Evolutionary conservation across 768 basidiomycete genomes (phyloP), one percentile per base, ranked within the genome.

Genomic region (Rhizopogon vulgaris): DNA sequence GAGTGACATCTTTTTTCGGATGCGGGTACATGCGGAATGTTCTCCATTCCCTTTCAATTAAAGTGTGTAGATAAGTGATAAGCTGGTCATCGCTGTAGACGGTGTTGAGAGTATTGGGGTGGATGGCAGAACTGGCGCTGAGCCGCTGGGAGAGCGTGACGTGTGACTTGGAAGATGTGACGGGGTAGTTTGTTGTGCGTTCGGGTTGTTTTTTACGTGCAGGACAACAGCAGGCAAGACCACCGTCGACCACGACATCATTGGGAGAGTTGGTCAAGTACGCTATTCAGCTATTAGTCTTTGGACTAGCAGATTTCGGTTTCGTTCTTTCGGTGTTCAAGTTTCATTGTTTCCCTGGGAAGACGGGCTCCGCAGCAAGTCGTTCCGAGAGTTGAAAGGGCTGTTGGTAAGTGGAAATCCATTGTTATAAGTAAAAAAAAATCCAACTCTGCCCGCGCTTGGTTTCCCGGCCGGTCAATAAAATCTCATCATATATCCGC

Each of bases 141-240:
- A 22, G 22, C 1, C 22, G 22, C 22, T 22, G 12, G 40, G 18
- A 17, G 24, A 22, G 52, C 57, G 65, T 66, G 66, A 66, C 66
- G n/a, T 52, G 64, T 67, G 63, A 67, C 65, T 52, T 4, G 46
- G 14, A 50, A 47, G 40, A 37, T 63, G 64, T 65, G 52, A 63
- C 62, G 3, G 22, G 22, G 14, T 27, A 43, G 42, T 18, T 49
- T 25, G 41, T 47, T 30, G 38, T 15, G 38, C 15, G n/a, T 41
- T 48, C 52, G 45, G 53, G 41, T 54, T 46, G 45, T 48, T 58
- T 45, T 45, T 45, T 43, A 39, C 39, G 36, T 18, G 37, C 41
- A 52, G 18, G 34, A 37, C 43, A 12, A 37, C 27, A 56, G 46
- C 40, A 41, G 46, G 38, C 38, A 36, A 22, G 22, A 22, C 22